Conservation (phyloP, 1,284 basidiomycete species). For the Cryptococcus hybrid region DNA sequence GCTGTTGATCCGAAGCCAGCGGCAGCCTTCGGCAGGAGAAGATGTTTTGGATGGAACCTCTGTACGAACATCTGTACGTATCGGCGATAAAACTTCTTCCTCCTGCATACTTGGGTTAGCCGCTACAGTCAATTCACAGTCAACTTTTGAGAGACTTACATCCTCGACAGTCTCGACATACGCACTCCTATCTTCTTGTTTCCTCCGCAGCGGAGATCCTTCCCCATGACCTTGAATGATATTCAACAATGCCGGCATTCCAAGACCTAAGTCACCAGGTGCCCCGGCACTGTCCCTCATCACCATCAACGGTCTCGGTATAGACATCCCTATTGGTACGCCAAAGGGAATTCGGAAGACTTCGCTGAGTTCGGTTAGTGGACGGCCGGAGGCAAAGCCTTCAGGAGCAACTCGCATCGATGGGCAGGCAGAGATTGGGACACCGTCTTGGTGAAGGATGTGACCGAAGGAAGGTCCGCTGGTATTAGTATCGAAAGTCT, state of each 20-base stretch:
- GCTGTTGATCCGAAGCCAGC: background rate
- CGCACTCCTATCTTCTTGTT: slow-evolving; percentile 33
- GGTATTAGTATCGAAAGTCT: slow-evolving; percentile 35
- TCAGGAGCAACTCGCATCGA: slow-evolving; percentile 18
- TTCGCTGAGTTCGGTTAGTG: background rate
- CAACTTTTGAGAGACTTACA: slow-evolving; percentile 23
- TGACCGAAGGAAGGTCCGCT: slow-evolving; percentile 47
- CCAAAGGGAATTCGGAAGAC: slow-evolving; percentile 31
- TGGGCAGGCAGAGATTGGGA: slow-evolving; percentile 18
- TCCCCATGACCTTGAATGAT: slow-evolving; percentile 6
- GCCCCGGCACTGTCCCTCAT: slow-evolving; percentile 28
- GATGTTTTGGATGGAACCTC: background rate
- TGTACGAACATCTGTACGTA: background rate
- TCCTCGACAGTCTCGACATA: slow-evolving; percentile 47
- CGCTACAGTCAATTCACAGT: background rate
- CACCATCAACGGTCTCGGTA: slow-evolving; percentile 27
- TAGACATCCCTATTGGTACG: slow-evolving; percentile 17
- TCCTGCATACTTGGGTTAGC: slow-evolving; percentile 10
- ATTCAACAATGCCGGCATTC: slow-evolving; percentile 10
- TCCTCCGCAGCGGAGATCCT: background rate
- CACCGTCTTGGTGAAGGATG: slow-evolving; percentile 32
- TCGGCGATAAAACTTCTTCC: slow-evolving; percentile 5
- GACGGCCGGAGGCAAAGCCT: background rate
- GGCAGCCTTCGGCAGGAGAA: background rate
- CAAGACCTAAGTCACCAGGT: slow-evolving; percentile 23